Base-by-base conservation (phyloP, 805 yeast genomes). In the Scheffersomyces amazonensis region DNA sequence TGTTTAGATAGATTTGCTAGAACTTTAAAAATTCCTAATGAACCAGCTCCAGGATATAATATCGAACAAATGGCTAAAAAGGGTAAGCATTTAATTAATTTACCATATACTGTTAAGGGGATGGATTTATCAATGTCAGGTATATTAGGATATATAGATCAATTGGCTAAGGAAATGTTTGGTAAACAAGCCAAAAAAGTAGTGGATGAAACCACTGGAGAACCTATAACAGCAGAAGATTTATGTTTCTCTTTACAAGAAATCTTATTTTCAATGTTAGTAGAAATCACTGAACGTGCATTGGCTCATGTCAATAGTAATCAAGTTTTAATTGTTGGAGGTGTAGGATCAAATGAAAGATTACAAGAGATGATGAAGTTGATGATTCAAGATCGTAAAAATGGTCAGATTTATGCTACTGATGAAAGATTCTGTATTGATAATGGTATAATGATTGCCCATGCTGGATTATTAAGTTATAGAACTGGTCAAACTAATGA, bases 51-150 rank as follows among this genome's bases (percentile, higher is more conserved):
- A 0, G 99, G 99, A 2, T 93, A 88, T 64, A 93, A 93, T 56
- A 93, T 93, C 48, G 99, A 93, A 63, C 96, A 87, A 55, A 56
- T 93, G 66, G 98, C 99, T 13, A 87, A 81, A 49, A 72, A 75
- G 54, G 83, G 82, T 7, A 66, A 60, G 44, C 72, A 72, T 44
- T 64, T 83, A 31, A 86, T 91, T 2, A 82, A 79, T 32, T 66
- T 93, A 29, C 99, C 99, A 0, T 93, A 93, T 56, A 91, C 99
- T 0, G 99, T 93, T 12, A 93, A 93, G 60, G 99, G 99, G 3
- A 93, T 93, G 99, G 99, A 93, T 60, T 55, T 93, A 40, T 86
- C 96, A 35, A 87, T 93, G 96, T 85, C 96, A 48, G 99, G 99
- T 8, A 87, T 93, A 31, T 64, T 93, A 41, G 97, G 90, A 12